Percentiles rank a stretch among this genome's conserved stretches.
These are phyloP conservation scores for Spencermartinsiella ligniputridi DNA, from an alignment of 1,139 yeast genomes.

Conservation along the genomic window DNA sequence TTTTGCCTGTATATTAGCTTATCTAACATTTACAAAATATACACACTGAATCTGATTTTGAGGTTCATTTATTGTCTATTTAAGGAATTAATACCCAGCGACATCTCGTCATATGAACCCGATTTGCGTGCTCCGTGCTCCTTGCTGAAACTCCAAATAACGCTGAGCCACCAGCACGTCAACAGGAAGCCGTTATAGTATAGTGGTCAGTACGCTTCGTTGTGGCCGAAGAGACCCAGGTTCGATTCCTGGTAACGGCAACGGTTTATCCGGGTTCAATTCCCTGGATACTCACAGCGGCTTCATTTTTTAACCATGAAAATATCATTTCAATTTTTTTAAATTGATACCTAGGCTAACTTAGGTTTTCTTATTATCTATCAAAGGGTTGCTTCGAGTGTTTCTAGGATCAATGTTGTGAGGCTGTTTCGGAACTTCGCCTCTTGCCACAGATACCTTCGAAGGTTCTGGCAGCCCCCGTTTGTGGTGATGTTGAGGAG, in stretches of 20 bases:
- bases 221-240: conserved; percentile 41
- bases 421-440: background rate
- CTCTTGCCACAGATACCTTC: background rate
- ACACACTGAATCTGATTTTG: too few species aligned
- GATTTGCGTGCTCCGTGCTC: too few species aligned
- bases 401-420: background rate
- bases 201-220: conserved; percentile 35
- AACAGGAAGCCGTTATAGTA: conserved; percentile 27
- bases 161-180: too few species aligned
- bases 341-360: background rate
- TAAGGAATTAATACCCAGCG: too few species aligned
- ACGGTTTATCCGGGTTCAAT: background rate
- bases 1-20: too few species aligned
- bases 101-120: too few species aligned
- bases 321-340: background rate
- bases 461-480: background rate
- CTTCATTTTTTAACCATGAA: background rate
- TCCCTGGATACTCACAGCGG: background rate
- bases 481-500: too few species aligned
- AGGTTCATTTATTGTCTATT: too few species aligned
- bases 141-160: too few species aligned
- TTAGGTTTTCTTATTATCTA: background rate
- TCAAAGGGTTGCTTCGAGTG: background rate
- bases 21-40: too few species aligned
- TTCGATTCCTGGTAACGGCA: conserved; percentile 38